Base-by-base conservation (phyloP, 202 grass and related monocot species). In the Zoysia matrella region DNA sequence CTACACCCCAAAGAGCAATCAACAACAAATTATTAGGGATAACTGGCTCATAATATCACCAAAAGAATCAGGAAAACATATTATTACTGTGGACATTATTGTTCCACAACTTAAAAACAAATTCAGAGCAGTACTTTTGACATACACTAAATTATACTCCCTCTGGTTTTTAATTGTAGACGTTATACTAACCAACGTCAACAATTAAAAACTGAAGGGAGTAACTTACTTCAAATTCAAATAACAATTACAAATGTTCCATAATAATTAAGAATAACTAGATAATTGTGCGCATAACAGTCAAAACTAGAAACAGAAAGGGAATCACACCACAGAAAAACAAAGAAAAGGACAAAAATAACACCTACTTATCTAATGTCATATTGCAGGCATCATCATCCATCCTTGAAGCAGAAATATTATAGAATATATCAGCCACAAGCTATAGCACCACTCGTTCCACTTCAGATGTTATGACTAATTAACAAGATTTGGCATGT, bases 1-100 rank as follows among this genome's bases (percentile, higher is more conserved):
- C 96, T 98, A 80, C 14, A 87, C 18, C 81, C 47, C 13, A 30
- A 55, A 80, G 40, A 46, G 42, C 8, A 83, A 12, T 3, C 13
- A 8, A 39, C 4, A 11, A 67, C 49, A 67, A 70, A 79, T 50
- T 77, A 77, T 44, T 50, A 75, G 7, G 61, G 14, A 57, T 8
- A 63, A 52, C 70, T 54, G 5, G 52, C 69, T 68, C 46, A 3
- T 45, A 72, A 76, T 46, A 58, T 8, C 50, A 61, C 75, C 30
- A 36, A 84, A 84, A 12, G 16, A 71, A 67, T 47, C 14, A n/a
- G 4, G 30, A 36, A 65, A 54, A 83, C 79, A 57, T 45, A 1
- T 6, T 67, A 61, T 71, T 8, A 14, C 11, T 9, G 39, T 60
- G 8, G 65, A 65, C 30, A 74, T 36, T 50, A 70, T 40, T 56